Percentiles rank a stretch among this genome's conserved stretches.
phyloP scores from a whole-genome alignment of 768 basidiomycete species.

The Hypsizygus marmoreus region DNA sequence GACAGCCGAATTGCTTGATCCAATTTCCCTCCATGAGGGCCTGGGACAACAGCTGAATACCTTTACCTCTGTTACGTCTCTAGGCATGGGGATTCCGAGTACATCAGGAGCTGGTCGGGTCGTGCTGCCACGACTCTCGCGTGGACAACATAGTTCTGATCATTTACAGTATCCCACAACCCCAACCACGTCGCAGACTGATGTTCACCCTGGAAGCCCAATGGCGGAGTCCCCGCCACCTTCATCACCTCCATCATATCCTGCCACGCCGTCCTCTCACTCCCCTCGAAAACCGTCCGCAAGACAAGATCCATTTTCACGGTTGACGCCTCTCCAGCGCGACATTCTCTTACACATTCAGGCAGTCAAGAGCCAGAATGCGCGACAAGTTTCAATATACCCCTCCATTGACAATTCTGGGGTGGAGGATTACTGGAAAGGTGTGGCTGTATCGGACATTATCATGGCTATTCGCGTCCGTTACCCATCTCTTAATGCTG shows the following conservation, averaged over 20 bases:
- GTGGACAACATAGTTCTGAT: no score
- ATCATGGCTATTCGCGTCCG: conserved; percentile 3
- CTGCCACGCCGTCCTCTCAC: no score
- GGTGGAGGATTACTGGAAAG: conserved; percentile 9
- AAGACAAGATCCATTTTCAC: conserved; percentile 21
- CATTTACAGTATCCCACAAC: no score
- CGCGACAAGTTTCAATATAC: background rate
- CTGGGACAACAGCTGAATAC: no score
- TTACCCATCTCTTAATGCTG: background rate
- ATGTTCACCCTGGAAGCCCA: no score
- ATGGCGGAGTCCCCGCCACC: background rate
- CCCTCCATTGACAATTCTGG: conserved; percentile 2
- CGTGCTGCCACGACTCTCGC: no score
- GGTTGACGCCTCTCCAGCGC: conserved; percentile 20
- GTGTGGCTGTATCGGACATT: conserved; percentile 16
- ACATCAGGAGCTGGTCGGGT: no score
- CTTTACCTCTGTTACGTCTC: no score
- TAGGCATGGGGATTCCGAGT: no score
- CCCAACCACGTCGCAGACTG: no score
- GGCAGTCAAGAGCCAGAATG: background rate
- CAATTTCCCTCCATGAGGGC: no score
- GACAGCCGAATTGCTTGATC: no score
- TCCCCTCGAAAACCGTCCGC: background rate
- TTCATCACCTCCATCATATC: background rate
- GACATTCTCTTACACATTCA: conserved; percentile 23